Evolutionary conservation across 1,284 basidiomycete genomes (phyloP).

Genomic region (Dichomitus squalens): DNA sequence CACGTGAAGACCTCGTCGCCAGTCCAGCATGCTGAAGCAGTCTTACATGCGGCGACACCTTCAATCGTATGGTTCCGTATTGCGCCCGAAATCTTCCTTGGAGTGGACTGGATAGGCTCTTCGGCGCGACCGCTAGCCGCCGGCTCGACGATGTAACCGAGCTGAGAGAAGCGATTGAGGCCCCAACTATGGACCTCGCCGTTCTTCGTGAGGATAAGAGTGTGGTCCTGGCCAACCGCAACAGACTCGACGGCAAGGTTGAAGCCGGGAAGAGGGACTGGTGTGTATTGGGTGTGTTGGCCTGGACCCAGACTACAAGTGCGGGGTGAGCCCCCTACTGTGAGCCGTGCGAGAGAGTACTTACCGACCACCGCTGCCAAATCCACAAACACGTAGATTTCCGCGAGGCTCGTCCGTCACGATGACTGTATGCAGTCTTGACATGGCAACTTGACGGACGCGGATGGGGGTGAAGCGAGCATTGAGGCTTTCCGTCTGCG

Average conservation of each 20-base stretch:
- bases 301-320: constrained; percentile 66
- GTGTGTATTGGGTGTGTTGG: constrained; percentile 80
- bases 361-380: constrained; percentile 81
- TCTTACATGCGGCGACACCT: constrained; percentile 88
- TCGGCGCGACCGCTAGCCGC: constrained; percentile 29
- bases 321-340: background rate
- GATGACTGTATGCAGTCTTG: constrained; percentile 83
- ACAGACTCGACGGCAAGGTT: constrained; percentile 53
- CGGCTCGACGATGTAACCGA: constrained; percentile 86
- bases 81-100: constrained; percentile 76
- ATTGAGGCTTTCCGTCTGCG: constrained; percentile 34
- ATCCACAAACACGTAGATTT: constrained; percentile 87
- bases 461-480: constrained; percentile 59
- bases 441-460: constrained; percentile 77
- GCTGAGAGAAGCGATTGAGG: constrained; percentile 82
- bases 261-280: constrained; percentile 65
- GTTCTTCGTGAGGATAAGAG: constrained; percentile 77
- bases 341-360: constrained; percentile 14
- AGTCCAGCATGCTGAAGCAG: constrained; percentile 92
- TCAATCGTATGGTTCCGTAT: constrained; percentile 81
- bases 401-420: constrained; percentile 73
- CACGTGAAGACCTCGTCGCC: constrained; percentile 87
- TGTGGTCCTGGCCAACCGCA: constrained; percentile 94
- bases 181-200: constrained; percentile 94
- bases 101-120: constrained; percentile 69